Conservation (phyloP, 805 yeast species). For the Limtongia smithiae region DNA sequence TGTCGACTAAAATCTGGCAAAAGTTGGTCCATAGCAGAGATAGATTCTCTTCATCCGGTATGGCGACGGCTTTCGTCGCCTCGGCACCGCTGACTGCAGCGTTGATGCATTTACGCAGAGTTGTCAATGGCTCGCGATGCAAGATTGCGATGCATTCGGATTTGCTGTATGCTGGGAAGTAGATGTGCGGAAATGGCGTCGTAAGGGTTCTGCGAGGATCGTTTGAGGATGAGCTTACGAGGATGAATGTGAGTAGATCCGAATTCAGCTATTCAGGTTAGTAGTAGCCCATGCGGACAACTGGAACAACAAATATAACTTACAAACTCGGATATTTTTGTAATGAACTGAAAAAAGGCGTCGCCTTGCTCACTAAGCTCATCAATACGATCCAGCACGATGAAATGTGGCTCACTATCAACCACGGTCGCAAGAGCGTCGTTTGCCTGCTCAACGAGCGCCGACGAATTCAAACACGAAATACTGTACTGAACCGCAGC, state of each 20-base stretch:
- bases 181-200: conserved; percentile 16
- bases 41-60: conserved; percentile 9
- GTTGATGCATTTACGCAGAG: background rate
- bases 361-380: conserved; percentile 13
- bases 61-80: background rate
- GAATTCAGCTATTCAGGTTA: background rate
- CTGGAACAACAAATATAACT: no score
- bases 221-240: conserved; percentile 6
- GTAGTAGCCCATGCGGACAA: no score
- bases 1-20: conserved; percentile 17
- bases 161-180: conserved; percentile 20
- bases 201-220: conserved; percentile 13
- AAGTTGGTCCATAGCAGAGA: conserved; percentile 14
- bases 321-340: conserved; percentile 14
- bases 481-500: conserved; percentile 1
- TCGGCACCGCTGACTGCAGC: no score
- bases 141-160: conserved; percentile 13
- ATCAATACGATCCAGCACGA: conserved; percentile 23
- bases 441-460: conserved; percentile 12
- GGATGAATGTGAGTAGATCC: conserved; percentile 13
- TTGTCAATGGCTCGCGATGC: background rate
- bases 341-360: conserved; percentile 7
- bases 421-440: background rate
- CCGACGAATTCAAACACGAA: conserved; percentile 4
- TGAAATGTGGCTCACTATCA: conserved; percentile 5